Evolutionary conservation across 228 moss, liverwort and hornwort species (phyloP).

Genomic region (Sphagnum magellanicum): DNA sequence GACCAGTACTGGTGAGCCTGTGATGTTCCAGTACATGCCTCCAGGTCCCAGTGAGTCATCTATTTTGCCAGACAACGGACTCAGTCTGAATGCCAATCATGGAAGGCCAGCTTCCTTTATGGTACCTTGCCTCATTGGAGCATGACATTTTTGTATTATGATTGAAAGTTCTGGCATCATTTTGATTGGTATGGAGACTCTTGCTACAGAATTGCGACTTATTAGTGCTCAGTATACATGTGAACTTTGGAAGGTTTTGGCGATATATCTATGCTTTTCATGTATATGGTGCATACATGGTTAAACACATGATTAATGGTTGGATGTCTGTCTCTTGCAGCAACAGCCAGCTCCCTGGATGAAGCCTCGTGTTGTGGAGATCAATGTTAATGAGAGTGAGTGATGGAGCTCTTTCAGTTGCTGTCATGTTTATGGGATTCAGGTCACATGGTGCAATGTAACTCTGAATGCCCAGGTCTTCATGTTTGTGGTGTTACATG

Average conservation of each 20-base stretch:
- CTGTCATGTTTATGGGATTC: not conserved
- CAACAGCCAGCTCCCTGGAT: slow-evolving; percentile 44
- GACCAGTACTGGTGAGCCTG: slow-evolving; percentile 35
- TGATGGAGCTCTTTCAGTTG: slow-evolving; percentile 6
- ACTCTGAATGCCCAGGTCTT: too few relatives aligned
- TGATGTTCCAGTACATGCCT: slow-evolving; percentile 43
- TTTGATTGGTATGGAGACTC: not conserved
- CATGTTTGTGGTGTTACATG: too few relatives aligned
- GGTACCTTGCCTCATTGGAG: slow-evolving; percentile 13
- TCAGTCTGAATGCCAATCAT: slow-evolving; percentile 27
- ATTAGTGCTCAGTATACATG: not conserved
- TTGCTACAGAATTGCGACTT: not conserved
- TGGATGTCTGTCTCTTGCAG: slow-evolving; percentile 4
- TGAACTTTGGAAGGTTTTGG: too few relatives aligned
- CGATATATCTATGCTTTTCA: not conserved
- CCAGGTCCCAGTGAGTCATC: slow-evolving; percentile 24
- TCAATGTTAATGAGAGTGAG: slow-evolving; percentile 70
- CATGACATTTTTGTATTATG: too few relatives aligned
- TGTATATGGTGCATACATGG: not conserved
- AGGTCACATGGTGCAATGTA: too few relatives aligned
- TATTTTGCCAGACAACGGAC: slow-evolving; percentile 4
- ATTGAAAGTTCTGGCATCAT: not conserved
- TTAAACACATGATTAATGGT: too few relatives aligned
- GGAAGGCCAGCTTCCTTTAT: slow-evolving; percentile 44
- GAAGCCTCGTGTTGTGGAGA: slow-evolving; percentile 42